Base-by-base conservation (phyloP, 2,329 filamentous ascomycete species). In the Colletotrichum gloeosporioides region DNA sequence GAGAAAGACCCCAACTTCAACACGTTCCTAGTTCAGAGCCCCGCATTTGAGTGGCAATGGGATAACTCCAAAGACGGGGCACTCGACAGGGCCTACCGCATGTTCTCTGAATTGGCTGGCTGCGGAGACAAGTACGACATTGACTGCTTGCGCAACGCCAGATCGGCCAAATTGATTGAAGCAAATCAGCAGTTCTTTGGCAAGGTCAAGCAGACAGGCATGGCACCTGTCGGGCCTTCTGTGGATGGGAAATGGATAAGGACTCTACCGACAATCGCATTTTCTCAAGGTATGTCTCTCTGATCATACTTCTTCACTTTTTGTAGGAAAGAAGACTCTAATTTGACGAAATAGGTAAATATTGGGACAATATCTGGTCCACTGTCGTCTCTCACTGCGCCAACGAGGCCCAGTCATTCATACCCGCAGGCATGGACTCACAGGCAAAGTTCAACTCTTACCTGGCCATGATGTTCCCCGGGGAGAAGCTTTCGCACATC, bases 1-100 rank as follows among this genome's bases (percentile, higher is more conserved):
- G 82, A 80, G 7, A 80, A 83, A 18, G 83, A 88, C 62, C 88
- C 88, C 2, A 80, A 87, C 3, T 90, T 90, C 80, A 13, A 71
- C 8, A 73, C 71, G 12, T 83, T 81, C 61, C 81, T 86, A 31
- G 67, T 84, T 9, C 82, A 85, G 67, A 84, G 82, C 10, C 83
- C 84, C 2, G 83, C 84, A 13, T 85, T 81, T 74, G 81, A 85
- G 78, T 79, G 80, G 34, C 83, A 82, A 78, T 84, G 82, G 80
- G 83, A 85, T 8, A 66, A 66, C 39, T 66, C 39, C 74, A 80
- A 82, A 18, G 78, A 77, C 4, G 83, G 81, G 8, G 75, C 68
- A 4, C 78, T 83, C 31, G 81, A 85, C 39, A 73, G 76, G 13
- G 80, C 77, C 5, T 85, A 84, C 74, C 79, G 82, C 16, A 78